A percentile compares a stretch with the other conserved stretches of the same genome.
Evolutionary conservation across 2,329 filamentous ascomycete genomes (phyloP).

Genomic region (Stemphylium beticola): DNA sequence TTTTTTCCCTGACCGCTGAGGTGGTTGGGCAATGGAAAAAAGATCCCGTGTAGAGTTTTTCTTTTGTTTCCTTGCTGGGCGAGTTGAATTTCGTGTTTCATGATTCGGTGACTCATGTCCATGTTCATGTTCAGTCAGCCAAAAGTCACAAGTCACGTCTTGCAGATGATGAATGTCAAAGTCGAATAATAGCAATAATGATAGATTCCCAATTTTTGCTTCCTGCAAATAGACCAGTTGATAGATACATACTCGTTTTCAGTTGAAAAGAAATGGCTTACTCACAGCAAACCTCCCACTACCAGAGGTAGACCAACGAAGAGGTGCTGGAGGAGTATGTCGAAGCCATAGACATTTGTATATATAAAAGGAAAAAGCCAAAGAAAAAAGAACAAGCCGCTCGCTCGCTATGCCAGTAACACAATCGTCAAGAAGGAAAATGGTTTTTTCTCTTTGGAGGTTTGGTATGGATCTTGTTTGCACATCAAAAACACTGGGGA

Average conservation of each 20-base stretch:
- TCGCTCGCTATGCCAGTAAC: slow-evolving; percentile 49
- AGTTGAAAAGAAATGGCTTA: slow-evolving; percentile 11
- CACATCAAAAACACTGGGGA: slow-evolving; percentile 8
- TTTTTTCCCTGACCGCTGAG: too few species aligned
- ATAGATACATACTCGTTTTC: slow-evolving; percentile 20
- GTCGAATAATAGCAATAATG: slow-evolving; percentile 4
- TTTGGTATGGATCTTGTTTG: background rate
- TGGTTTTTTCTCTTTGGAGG: slow-evolving; percentile 10
- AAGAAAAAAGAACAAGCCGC: slow-evolving; percentile 16
- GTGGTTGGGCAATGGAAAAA: too few species aligned
- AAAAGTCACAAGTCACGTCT: too few species aligned
- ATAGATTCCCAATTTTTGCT: slow-evolving; percentile 7
- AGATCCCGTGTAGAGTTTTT: too few species aligned
- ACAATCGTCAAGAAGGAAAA: slow-evolving; percentile 41
- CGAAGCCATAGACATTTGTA: slow-evolving; percentile 2
- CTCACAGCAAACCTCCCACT: slow-evolving; percentile 10
- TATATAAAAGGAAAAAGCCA: background rate
- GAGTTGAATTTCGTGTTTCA: too few species aligned
- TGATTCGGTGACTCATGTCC: too few species aligned
- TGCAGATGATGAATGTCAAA: too few species aligned
- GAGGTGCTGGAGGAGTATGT: slow-evolving; percentile 13
- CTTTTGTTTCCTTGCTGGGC: too few species aligned
- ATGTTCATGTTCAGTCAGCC: too few species aligned
- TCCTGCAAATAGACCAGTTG: slow-evolving; percentile 10
- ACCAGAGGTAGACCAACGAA: background rate